Conservation (phyloP, 441 rosid species). For the Pelargonium hybrid region DNA sequence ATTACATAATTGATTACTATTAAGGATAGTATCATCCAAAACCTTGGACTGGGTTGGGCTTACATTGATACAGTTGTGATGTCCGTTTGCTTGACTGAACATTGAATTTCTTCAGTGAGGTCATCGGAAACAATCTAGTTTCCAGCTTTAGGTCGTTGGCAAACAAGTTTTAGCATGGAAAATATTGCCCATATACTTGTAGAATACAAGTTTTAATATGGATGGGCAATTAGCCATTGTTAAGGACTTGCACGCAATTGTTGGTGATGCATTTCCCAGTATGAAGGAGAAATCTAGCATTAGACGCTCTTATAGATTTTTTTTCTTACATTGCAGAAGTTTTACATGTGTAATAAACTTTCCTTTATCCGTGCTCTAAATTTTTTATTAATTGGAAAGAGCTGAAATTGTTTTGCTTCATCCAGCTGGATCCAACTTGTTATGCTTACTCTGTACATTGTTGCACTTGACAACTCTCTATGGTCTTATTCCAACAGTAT, state of each 20-base stretch:
- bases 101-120: not conserved
- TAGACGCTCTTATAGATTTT: not conserved
- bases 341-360: not conserved
- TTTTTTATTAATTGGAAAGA: not conserved
- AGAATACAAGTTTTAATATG: not conserved
- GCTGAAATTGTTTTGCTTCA: not conserved
- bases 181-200: too few species aligned
- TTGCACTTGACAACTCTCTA: not conserved
- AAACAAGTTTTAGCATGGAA: not conserved
- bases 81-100: not conserved
- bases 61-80: not conserved
- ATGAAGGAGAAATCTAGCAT: not conserved
- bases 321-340: not conserved
- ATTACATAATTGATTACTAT: not conserved
- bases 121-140: not conserved
- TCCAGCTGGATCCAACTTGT: not conserved
- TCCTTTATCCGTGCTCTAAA: not conserved
- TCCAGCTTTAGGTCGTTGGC: not conserved
- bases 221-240: not conserved
- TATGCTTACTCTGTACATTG: not conserved
- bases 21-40: not conserved
- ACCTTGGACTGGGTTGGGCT: not conserved
- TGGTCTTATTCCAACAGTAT: not conserved
- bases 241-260: not conserved
- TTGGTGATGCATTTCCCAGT: not conserved